Conservation (phyloP, 331 rosid genomes). For the Cydonia oblonga region DNA sequence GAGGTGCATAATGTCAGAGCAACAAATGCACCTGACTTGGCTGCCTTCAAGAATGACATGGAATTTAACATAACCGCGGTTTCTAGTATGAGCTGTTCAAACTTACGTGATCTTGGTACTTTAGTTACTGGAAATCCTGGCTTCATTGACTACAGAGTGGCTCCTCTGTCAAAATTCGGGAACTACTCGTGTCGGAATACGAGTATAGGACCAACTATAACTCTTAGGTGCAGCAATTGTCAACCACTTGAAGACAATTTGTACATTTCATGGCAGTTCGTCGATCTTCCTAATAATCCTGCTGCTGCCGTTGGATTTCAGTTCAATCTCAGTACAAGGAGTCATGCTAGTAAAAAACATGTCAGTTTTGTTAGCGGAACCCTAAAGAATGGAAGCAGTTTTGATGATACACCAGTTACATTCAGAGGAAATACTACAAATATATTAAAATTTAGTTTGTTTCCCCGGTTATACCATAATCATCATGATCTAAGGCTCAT, state of each 20-base stretch:
- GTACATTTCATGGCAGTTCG: constrained; percentile 77
- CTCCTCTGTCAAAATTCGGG: constrained; percentile 49
- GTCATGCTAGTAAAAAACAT: constrained; percentile 32
- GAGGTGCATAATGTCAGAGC: constrained; percentile 93
- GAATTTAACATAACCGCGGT: constrained; percentile 78
- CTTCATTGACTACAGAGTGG: constrained; percentile 45
- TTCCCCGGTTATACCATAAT: constrained; percentile 63
- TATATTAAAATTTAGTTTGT: constrained; percentile 65
- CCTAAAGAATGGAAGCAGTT: constrained; percentile 57
- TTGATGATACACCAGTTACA: constrained; percentile 70
- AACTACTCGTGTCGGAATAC: constrained; percentile 70
- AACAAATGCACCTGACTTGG: constrained; percentile 62
- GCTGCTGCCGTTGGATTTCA: constrained; percentile 87
- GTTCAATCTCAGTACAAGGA: constrained; percentile 61
- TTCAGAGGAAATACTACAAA: constrained; percentile 68
- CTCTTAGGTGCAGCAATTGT: constrained; percentile 51
- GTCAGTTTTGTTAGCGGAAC: constrained; percentile 71
- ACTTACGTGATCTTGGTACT: constrained; percentile 62
- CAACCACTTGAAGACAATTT: constrained; percentile 45
- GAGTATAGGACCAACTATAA: constrained; percentile 71
- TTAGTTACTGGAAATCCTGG: constrained; percentile 73
- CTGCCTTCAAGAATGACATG: constrained; percentile 62
- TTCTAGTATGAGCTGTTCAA: constrained; percentile 86
- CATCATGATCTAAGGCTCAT: constrained; percentile 64
- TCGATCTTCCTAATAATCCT: constrained; percentile 77